A percentile compares a stretch with the other conserved stretches of the same genome.
These are phyloP conservation scores for Colletotrichum sublineola DNA, from an alignment of 2,329 filamentous ascomycete species.

Conservation along the genomic window DNA sequence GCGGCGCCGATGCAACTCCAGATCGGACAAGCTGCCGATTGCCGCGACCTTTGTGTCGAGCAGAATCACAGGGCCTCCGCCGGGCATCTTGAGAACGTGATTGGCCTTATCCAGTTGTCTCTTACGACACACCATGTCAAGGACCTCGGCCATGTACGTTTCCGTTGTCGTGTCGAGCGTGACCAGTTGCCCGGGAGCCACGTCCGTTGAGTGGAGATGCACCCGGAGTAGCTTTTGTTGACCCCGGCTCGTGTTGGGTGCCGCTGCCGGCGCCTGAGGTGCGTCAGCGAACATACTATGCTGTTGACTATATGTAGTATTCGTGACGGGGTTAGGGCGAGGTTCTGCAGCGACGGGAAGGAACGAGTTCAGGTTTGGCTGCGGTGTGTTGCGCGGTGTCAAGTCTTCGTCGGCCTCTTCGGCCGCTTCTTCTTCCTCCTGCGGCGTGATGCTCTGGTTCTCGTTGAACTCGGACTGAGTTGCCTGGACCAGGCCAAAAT, in stretches of 20 bases:
- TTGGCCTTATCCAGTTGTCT: slow-evolving; percentile 83
- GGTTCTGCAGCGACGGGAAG: slow-evolving; percentile 52
- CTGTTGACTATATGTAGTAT: slow-evolving; percentile 70
- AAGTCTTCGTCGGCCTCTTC: slow-evolving; percentile 58
- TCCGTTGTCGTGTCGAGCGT: slow-evolving; percentile 83
- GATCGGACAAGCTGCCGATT: slow-evolving; percentile 79
- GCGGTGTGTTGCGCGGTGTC: slow-evolving; percentile 63
- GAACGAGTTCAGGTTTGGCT: slow-evolving; percentile 52
- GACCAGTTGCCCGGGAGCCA: slow-evolving; percentile 79
- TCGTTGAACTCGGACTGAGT: slow-evolving; percentile 76
- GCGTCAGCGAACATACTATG: slow-evolving; percentile 67
- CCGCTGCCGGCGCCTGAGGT: slow-evolving; percentile 62
- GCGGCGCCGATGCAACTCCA: slow-evolving; percentile 81
- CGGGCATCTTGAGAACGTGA: slow-evolving; percentile 82
- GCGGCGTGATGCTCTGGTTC: slow-evolving; percentile 77
- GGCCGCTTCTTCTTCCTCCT: slow-evolving; percentile 61
- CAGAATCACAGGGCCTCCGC: slow-evolving; percentile 80
- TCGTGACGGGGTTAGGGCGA: slow-evolving; percentile 71
- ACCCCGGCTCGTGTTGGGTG: slow-evolving; percentile 65
- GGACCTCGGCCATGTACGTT: slow-evolving; percentile 85
- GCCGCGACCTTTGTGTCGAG: slow-evolving; percentile 84
- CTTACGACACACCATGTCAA: slow-evolving; percentile 83
- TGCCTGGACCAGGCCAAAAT: slow-evolving; percentile 84
- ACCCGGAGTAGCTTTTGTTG: slow-evolving; percentile 79
- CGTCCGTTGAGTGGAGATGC: slow-evolving; percentile 78